phyloP scores from a whole-genome alignment of 2,329 filamentous ascomycete genomes.

The Paradendryphiella salina region DNA sequence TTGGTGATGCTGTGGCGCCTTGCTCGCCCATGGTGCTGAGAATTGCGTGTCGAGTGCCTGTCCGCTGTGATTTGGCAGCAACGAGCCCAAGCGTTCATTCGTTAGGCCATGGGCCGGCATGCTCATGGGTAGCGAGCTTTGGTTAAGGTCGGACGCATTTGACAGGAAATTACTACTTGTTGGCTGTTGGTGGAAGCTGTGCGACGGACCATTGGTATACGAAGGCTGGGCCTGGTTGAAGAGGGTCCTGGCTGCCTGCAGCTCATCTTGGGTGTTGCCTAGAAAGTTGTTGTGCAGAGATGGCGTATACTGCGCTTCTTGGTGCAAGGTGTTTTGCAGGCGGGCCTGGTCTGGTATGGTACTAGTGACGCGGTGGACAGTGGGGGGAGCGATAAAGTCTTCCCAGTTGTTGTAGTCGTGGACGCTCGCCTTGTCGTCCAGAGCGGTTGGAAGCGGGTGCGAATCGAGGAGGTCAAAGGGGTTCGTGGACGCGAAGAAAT shows the following conservation, averaged over 20 bases:
- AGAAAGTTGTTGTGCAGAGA: conserved; percentile 21
- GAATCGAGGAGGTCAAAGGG: conserved; percentile 31
- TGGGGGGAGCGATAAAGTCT: conserved; percentile 35
- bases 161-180: conserved; percentile 4
- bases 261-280: conserved; percentile 35
- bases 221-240: conserved; percentile 38
- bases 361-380: conserved; percentile 41
- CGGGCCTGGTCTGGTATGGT: conserved; percentile 42
- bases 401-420: conserved; percentile 36
- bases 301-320: conserved; percentile 26
- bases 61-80: conserved; percentile 36
- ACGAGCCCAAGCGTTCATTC: conserved; percentile 36
- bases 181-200: conserved; percentile 27
- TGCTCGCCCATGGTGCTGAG: conserved; percentile 34
- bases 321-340: conserved; percentile 32
- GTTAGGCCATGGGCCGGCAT: conserved; percentile 33
- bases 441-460: conserved; percentile 12
- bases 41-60: conserved; percentile 37
- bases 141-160: conserved; percentile 9
- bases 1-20: conserved; percentile 24
- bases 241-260: conserved; percentile 40
- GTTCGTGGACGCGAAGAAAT: conserved; percentile 42
- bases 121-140: conserved; percentile 22
- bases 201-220: conserved; percentile 25
- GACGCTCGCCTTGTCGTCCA: conserved; percentile 29